Percentiles rank a stretch among this genome's conserved stretches.
Conservation (phyloP, 192 early-diverging fungal species). For the Cladochytrium replicatum region DNA sequence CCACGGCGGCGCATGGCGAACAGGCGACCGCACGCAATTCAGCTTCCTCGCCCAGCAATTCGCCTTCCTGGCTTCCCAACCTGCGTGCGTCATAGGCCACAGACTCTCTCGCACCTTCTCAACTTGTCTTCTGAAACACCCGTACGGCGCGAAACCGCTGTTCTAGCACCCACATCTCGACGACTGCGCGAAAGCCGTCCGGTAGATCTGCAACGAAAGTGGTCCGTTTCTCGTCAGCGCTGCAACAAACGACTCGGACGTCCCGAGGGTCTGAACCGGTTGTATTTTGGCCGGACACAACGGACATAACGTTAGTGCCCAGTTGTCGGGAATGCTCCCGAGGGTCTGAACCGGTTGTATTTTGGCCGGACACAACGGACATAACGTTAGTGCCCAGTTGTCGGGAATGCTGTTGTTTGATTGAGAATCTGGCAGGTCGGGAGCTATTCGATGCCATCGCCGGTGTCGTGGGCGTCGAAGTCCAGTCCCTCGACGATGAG, state of each 20-base stretch:
- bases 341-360: conserved; percentile 22
- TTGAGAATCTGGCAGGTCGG: conserved; percentile 9
- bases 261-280: conserved; percentile 7
- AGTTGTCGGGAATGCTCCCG: conserved; percentile 49
- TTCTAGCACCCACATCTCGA: conserved; percentile 60
- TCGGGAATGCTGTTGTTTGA: conserved; percentile 49
- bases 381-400: conserved; percentile 73
- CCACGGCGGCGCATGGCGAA: conserved; percentile 85
- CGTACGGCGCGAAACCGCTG: conserved; percentile 17
- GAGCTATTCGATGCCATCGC: conserved; percentile 4
- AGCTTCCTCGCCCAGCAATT: conserved; percentile 37
- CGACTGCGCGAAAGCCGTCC: conserved; percentile 29
- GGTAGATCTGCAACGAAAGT: conserved; percentile 1
- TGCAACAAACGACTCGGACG: neutral
- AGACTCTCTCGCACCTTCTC: conserved; percentile 27
- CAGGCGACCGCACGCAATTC: conserved; percentile 51
- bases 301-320: conserved; percentile 74
- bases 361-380: conserved; percentile 42
- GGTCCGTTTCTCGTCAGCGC: neutral
- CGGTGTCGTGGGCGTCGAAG: conserved; percentile 67
- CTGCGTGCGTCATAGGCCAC: conserved; percentile 71
- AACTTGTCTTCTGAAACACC: conserved; percentile 19
- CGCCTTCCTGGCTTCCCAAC: conserved; percentile 28
- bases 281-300: conserved; percentile 56
- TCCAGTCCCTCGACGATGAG: conserved; percentile 61